Base-by-base conservation (phyloP, 148 eudicot genomes). In the Salicornia ramosissima region DNA sequence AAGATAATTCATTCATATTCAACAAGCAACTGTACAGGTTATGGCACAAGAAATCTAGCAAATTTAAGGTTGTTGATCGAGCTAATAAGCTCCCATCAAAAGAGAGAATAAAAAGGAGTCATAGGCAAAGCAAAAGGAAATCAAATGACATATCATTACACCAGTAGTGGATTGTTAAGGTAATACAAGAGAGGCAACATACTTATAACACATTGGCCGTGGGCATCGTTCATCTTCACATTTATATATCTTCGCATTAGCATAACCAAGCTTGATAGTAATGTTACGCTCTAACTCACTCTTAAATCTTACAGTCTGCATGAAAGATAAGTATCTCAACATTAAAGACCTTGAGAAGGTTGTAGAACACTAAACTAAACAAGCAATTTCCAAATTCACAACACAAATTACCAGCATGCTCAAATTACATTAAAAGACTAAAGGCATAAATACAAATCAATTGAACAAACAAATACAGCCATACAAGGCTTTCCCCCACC, bases 221-320 rank as follows among this genome's bases (percentile, higher is more conserved):
- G 97, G 90, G 73, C 96, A 88, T 40, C 88, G 84, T 28, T 93
- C 98, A 74, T 93, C 97, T 80, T 93, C 98, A 72, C 98, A 93
- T 66, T 86, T 90, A 76, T 88, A 93, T 71, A 93, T 93, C 85
- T 93, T 93, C n/a, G 98, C 97, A 80, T 93, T 93, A 28, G 98
- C 98, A 82, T 93, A 93, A 34, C 98, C 98, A 73, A 93, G 94
- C 88, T 93, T 93, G 71, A 93, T 93, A 29, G 98, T 93, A 67
- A 93, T 93, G 73, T 93, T 90, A 49, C 98, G 87, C 83, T 93
- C 98, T 80, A 93, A 77, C 81, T 90, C n/a, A n/a, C n/a, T n/a
- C n/a, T n/a, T n/a, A n/a, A n/a, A n/a, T n/a, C n/a, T n/a, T n/a
- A n/a, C n/a, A n/a, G n/a, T n/a, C n/a, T n/a, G n/a, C n/a, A n/a